These are phyloP conservation scores for Veloboletus limbatus DNA, from an alignment of 1,284 basidiomycete species.

Conservation along the genomic window DNA sequence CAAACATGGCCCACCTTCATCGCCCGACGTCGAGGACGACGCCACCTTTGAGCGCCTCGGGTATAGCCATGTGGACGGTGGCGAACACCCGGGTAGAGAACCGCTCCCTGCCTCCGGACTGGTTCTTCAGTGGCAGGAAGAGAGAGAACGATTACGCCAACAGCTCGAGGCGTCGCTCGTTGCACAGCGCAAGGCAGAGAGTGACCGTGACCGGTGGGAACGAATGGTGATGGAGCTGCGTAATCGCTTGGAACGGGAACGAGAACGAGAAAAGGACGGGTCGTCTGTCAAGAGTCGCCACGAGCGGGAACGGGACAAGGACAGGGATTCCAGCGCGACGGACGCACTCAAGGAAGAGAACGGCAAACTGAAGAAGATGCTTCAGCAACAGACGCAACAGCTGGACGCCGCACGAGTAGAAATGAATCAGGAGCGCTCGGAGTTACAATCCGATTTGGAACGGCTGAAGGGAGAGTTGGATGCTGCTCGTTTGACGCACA, in stretches of 20 bases:
- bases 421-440: constrained; percentile 6
- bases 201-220: constrained; percentile 22
- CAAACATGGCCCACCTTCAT: constrained; percentile 16
- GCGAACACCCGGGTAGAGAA: not conserved
- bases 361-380: constrained; percentile 18
- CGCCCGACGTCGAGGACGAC: constrained; percentile 22
- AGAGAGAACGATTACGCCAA: constrained; percentile 6
- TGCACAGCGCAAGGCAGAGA: constrained; percentile 17
- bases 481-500: constrained; percentile 4
- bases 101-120: not conserved
- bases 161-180: constrained; percentile 11
- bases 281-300: constrained; percentile 18
- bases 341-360: constrained; percentile 28
- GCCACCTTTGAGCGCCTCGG: constrained; percentile 18
- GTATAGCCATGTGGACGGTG: constrained; percentile 16
- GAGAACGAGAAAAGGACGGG: constrained; percentile 16
- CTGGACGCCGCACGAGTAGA: constrained; percentile 8
- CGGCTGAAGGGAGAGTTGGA: constrained; percentile 13
- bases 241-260: constrained; percentile 10
- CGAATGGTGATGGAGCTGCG: constrained; percentile 20
- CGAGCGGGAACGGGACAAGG: constrained; percentile 23
- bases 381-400: constrained; percentile 20
- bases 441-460: constrained; percentile 10
- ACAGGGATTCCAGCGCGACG: constrained; percentile 6
- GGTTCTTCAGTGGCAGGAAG: constrained; percentile 19